These are phyloP conservation scores for Fusarium agapanthi DNA, from an alignment of 2,329 filamentous ascomycete species.

Conservation along the genomic window DNA sequence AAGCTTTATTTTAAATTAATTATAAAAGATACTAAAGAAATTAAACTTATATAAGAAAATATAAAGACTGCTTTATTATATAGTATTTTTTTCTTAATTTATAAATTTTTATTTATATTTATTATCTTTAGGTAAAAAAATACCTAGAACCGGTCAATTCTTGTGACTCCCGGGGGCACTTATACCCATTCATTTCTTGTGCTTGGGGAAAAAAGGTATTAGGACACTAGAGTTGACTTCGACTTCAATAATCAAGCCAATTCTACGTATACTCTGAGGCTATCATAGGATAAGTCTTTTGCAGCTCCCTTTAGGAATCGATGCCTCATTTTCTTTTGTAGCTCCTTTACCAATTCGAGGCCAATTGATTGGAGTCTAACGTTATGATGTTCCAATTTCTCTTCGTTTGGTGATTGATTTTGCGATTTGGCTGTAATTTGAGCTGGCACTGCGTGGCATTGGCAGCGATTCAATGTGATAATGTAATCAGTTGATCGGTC, in stretches of 20 bases:
- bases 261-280: not conserved
- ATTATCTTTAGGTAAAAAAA: too few species aligned
- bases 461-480: not conserved
- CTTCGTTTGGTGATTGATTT: not conserved
- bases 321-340: not conserved
- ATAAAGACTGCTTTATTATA: too few species aligned
- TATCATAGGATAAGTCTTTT: not conserved
- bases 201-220: too few species aligned
- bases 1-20: too few species aligned
- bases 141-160: too few species aligned
- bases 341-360: not conserved
- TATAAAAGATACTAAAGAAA: too few species aligned
- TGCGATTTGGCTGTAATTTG: not conserved
- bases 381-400: not conserved
- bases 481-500: not conserved
- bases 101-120: too few species aligned
- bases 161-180: too few species aligned
- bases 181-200: not conserved
- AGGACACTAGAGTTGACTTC: not conserved
- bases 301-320: not conserved
- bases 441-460: not conserved
- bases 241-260: not conserved
- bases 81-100: too few species aligned
- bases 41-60: too few species aligned
- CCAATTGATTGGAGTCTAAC: not conserved